Conservation (phyloP, 2,329 filamentous ascomycete genomes). For the Colletotrichum sp. region DNA sequence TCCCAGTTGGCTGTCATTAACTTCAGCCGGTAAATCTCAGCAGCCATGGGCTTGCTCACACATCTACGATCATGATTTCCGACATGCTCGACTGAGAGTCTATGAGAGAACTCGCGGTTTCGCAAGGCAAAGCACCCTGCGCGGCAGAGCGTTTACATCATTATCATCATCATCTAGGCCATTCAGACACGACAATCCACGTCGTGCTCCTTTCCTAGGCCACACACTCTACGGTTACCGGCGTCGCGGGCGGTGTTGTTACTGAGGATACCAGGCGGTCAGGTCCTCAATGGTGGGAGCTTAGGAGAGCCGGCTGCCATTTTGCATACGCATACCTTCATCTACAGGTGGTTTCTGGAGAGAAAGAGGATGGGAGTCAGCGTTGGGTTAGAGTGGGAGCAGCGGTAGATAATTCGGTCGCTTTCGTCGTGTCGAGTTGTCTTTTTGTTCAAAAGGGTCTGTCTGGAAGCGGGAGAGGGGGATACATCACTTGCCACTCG, state of each 20-base stretch:
- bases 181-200: not conserved
- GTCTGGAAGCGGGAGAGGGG: not conserved
- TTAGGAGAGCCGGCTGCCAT: conserved; percentile 1
- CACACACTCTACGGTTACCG: conserved; percentile 3
- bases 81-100: not conserved
- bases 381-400: conserved; percentile 3
- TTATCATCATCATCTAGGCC: not conserved
- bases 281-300: conserved; percentile 2
- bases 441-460: not conserved
- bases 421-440: not conserved
- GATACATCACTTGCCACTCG: conserved; percentile 12
- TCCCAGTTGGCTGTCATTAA: conserved; percentile 56
- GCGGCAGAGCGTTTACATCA: not conserved
- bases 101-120: not conserved
- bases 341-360: conserved; percentile 15
- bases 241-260: conserved; percentile 17
- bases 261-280: conserved; percentile 2
- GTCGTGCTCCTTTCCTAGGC: not conserved
- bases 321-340: conserved; percentile 16
- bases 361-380: conserved; percentile 2
- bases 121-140: not conserved
- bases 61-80: not conserved
- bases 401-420: conserved; percentile 6
- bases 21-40: conserved; percentile 43
- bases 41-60: not conserved